These are phyloP conservation scores for Syzygium malaccense DNA, from an alignment of 441 rosid species.

Conservation along the genomic window DNA sequence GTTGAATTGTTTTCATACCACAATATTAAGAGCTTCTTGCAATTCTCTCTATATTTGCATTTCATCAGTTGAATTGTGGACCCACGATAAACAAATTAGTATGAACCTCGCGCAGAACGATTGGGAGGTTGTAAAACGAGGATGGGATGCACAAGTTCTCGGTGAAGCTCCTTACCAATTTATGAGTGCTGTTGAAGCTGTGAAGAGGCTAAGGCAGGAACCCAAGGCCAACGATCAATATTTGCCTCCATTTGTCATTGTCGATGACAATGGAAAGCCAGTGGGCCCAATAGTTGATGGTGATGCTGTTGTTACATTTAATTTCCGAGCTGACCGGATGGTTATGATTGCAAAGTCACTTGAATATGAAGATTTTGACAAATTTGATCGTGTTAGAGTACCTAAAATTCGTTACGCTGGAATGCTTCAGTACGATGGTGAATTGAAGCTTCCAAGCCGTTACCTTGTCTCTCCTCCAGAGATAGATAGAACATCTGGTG, in stretches of 20 bases:
- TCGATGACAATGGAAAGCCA: conserved; percentile 68
- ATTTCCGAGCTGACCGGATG: conserved; percentile 99
- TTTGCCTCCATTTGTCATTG: conserved; percentile 87
- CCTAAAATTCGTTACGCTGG: conserved; percentile 93
- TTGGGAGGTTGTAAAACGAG: conserved; percentile 89
- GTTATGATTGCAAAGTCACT: conserved; percentile 92
- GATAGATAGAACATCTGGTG: conserved; percentile 97
- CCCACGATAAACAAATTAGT: not conserved
- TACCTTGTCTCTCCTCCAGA: conserved; percentile 96
- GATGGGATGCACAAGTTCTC: conserved; percentile 99
- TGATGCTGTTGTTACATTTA: conserved; percentile 91
- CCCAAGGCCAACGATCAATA: conserved; percentile 84
- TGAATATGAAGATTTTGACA: conserved; percentile 77
- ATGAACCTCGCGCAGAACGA: conserved; percentile 55
- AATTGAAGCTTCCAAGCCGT: conserved; percentile 76
- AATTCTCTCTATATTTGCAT: not conserved
- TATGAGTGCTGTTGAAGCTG: conserved; percentile 76
- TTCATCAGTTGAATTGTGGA: not conserved
- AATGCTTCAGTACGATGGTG: conserved; percentile 98
- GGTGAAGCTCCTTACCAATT: conserved; percentile 98
- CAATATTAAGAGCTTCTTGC: not conserved
- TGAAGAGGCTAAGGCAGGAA: conserved; percentile 61
- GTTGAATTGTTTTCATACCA: not conserved
- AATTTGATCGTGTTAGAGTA: conserved; percentile 78
- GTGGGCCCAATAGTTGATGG: conserved; percentile 95